A percentile compares a stretch with the other conserved stretches of the same genome.
Conservation (phyloP, 2,329 filamentous ascomycete genomes). For the Fusarium sp. region DNA sequence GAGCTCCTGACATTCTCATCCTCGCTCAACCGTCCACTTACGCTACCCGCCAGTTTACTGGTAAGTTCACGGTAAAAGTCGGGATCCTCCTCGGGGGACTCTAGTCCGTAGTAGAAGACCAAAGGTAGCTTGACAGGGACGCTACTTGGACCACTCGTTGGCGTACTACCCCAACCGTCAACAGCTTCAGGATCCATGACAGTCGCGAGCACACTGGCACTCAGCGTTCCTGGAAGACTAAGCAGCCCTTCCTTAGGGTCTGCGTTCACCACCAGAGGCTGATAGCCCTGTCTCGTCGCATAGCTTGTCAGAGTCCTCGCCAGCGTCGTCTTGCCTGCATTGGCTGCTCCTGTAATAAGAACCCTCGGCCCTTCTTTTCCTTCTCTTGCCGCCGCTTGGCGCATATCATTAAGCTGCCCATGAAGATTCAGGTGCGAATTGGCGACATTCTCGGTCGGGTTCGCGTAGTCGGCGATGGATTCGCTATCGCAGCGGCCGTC, state of each 20-base stretch:
- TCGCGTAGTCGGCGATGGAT: constrained; percentile 69
- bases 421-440: constrained; percentile 86
- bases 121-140: constrained; percentile 93
- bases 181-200: constrained; percentile 84
- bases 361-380: constrained; percentile 77
- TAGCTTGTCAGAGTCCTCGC: constrained; percentile 82
- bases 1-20: constrained; percentile 76
- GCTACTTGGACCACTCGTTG: constrained; percentile 87
- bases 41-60: constrained; percentile 80
- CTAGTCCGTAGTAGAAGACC: constrained; percentile 87
- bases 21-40: constrained; percentile 80
- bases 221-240: constrained; percentile 82
- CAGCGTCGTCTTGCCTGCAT: constrained; percentile 85
- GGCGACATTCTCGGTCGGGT: constrained; percentile 83
- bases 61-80: constrained; percentile 79
- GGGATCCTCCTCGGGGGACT: constrained; percentile 77
- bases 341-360: constrained; percentile 81
- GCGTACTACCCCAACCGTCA: constrained; percentile 88
- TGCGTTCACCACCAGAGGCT: constrained; percentile 85
- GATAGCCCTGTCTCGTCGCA: constrained; percentile 76
- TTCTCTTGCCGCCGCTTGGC: constrained; percentile 67
- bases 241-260: constrained; percentile 85
- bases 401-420: constrained; percentile 81
- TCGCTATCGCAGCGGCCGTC: constrained; percentile 67
- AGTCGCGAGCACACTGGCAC: constrained; percentile 86